These are phyloP conservation scores for Colletotrichum horii DNA, from an alignment of 2,329 filamentous ascomycete genomes.

Conservation along the genomic window DNA sequence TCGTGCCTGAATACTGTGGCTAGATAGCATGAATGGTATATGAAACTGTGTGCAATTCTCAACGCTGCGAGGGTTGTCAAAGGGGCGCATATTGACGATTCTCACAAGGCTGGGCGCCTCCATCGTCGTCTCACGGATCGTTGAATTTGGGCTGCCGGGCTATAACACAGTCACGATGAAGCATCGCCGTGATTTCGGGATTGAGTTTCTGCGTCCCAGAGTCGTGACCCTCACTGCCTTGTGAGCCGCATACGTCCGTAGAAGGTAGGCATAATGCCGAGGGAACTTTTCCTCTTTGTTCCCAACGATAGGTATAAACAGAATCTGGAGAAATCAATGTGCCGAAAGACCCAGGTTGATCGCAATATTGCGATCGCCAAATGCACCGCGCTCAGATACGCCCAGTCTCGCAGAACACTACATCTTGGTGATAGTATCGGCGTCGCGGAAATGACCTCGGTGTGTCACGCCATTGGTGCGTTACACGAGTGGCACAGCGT, in stretches of 20 bases:
- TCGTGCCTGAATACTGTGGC: fast-evolving
- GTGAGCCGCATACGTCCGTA: neutral
- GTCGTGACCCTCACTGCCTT: neutral
- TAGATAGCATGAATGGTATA: neutral
- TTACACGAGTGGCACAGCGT: neutral
- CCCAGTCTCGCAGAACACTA: neutral
- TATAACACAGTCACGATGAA: fast-evolving
- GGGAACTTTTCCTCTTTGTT: neutral
- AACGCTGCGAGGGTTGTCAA: too few relatives aligned
- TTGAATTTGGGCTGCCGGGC: neutral
- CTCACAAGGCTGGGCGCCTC: neutral
- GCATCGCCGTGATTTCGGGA: neutral
- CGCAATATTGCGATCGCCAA: neutral
- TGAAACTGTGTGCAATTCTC: too few relatives aligned
- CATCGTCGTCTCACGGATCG: neutral
- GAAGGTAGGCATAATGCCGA: neutral
- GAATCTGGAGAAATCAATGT: neutral
- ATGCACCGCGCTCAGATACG: neutral
- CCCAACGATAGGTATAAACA: neutral
- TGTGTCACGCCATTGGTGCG: neutral
- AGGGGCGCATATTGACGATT: neutral
- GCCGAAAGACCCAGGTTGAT: neutral
- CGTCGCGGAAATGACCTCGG: neutral
- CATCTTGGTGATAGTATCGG: neutral
- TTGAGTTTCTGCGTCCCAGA: neutral